phyloP scores from a whole-genome alignment of 306 rosid genomes.

The Vigna trinervia region DNA sequence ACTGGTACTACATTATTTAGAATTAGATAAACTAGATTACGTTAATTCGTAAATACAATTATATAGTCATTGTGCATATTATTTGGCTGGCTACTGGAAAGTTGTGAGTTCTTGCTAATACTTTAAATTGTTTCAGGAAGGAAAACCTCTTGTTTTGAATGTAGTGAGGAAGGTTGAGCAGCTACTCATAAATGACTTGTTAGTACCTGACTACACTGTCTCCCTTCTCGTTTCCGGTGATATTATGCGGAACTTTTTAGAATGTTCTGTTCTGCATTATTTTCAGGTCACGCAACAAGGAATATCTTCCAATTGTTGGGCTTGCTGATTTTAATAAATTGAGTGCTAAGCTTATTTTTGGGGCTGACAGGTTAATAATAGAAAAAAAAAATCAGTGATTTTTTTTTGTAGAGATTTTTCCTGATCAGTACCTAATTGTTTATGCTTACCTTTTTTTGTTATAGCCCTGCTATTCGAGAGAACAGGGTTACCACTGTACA shows the following conservation, averaged over 20 bases:
- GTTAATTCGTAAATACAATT: background rate
- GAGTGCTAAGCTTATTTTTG: conserved; percentile 94
- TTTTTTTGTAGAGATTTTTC: conserved; percentile 1
- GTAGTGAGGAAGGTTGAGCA: conserved; percentile 87
- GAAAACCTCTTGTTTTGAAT: conserved; percentile 93
- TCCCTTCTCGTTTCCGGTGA: conserved; percentile 31
- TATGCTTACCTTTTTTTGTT: conserved; percentile 30
- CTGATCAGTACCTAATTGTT: background rate
- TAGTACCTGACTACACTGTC: conserved; percentile 33
- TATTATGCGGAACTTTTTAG: conserved; percentile 22
- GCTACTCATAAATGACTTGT: conserved; percentile 76
- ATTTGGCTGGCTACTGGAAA: conserved; percentile 10
- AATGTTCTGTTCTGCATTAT: conserved; percentile 26
- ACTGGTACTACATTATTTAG: background rate
- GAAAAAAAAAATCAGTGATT: background rate
- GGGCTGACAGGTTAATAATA: conserved; percentile 76
- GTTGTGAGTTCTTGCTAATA: conserved; percentile 31
- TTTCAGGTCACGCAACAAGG: conserved; percentile 85
- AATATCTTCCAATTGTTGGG: conserved; percentile 90
- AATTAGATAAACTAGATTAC: background rate
- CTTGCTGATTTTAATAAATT: conserved; percentile 85
- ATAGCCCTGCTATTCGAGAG: conserved; percentile 91
- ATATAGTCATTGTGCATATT: background rate
- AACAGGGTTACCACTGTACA: conserved; percentile 89
- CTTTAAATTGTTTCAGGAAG: conserved; percentile 70